Evolutionary conservation across 208 protist genomes (phyloP), one percentile per base, ranked within the genome.

Genomic region (Leishmania arabica): DNA sequence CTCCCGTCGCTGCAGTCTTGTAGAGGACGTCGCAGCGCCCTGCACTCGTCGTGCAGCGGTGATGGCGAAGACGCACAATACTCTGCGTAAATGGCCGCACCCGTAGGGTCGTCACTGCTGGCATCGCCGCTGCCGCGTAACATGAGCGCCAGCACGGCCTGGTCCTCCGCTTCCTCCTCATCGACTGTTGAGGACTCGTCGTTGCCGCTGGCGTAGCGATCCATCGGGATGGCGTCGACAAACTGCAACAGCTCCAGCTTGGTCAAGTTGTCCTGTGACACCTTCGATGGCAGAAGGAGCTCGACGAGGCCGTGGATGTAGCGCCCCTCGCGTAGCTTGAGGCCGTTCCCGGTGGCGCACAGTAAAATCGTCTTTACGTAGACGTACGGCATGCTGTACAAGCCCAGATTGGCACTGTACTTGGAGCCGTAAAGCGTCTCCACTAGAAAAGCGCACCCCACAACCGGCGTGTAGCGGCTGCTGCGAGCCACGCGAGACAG

Each of bases 361-460:
- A 93, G 88, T 4, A 97, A 77, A 24, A 97, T 75, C 2, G 91
- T 93, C 75, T 95, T 95, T 1, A 95, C 87, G 76, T 97, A 97
- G 15, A 92, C 77, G 75, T 90, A 94, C 0, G 93, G 93, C 77
- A 91, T 89, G 75, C 71, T 79, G 77, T 92, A 95, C 47, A 82
- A 81, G 9, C 92, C 92, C 8, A 97, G 78, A 82, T 95, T 87
- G 34, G 92, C 88, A 31, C 85, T 86, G 85, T 95, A 95, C 84
- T 93, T 94, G 51, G 81, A 91, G n/a, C 92, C 92, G 82, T 97
- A 97, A 4, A 97, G 85, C 21, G 62, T 81, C 84, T 97, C 92
- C 0, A 89, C 45, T 19, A 95, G 83, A 65, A 95, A 97, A 56
- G 86, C 74, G 31, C 89, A 89, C 31, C 91, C 90, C 40, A 97